These are phyloP conservation scores for Calocybe cyanea DNA, from an alignment of 768 basidiomycete genomes.

Conservation along the genomic window DNA sequence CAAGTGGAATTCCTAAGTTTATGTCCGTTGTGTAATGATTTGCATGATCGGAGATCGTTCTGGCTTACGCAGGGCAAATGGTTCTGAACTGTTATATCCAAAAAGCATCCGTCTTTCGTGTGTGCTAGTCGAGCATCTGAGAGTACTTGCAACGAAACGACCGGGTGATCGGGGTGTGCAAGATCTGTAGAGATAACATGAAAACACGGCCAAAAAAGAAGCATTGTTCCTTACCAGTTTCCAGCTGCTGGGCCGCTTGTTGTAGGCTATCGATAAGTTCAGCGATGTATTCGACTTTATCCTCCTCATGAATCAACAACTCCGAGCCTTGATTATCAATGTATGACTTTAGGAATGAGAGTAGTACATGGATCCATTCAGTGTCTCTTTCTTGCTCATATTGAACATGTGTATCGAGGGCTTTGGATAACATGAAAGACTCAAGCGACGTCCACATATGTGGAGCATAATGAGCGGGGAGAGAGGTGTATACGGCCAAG, in stretches of 20 bases:
- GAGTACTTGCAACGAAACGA: constrained; percentile 49
- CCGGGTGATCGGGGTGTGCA: constrained; percentile 65
- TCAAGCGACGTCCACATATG: constrained; percentile 80
- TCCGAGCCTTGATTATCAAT: constrained; percentile 52
- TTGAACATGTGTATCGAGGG: constrained; percentile 61
- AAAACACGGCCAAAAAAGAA: neutral
- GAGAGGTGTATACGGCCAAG: constrained; percentile 65
- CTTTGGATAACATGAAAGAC: constrained; percentile 71
- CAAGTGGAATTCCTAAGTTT: constrained; percentile 49
- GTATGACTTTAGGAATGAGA: constrained; percentile 73
- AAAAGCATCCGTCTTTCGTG: constrained; percentile 61
- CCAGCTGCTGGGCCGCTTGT: constrained; percentile 45
- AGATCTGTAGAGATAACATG: constrained; percentile 45
- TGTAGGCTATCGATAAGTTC: constrained; percentile 47
- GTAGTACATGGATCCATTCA: constrained; percentile 78
- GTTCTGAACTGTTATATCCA: constrained; percentile 63
- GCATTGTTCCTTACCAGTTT: constrained; percentile 40
- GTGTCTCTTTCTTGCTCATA: constrained; percentile 57
- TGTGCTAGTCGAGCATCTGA: constrained; percentile 47
- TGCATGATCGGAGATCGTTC: constrained; percentile 1
- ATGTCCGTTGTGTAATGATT: constrained; percentile 3
- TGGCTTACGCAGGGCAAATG: constrained; percentile 69
- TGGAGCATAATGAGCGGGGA: constrained; percentile 85
- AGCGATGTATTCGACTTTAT: constrained; percentile 48
- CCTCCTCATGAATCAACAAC: constrained; percentile 49